Percentiles rank a stretch among this genome's conserved stretches.
Evolutionary conservation across 2,329 filamentous ascomycete species (phyloP).

Genomic region (Pezicula carpinea): DNA sequence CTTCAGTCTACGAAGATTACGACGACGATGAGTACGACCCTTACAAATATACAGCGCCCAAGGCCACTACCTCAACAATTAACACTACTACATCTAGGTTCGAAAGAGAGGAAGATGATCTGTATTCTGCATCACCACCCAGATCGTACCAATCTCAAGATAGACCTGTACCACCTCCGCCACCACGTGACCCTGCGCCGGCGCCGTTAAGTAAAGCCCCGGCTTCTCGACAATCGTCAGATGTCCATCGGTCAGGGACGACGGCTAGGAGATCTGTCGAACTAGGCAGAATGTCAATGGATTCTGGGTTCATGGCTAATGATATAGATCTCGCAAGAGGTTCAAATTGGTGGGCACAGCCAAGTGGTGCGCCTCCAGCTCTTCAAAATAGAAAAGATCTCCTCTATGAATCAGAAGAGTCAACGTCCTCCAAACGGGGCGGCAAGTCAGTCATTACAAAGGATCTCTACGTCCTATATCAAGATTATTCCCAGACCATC

Average conservation of each 20-base stretch:
- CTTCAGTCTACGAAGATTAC: constrained; percentile 46
- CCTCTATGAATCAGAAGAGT: constrained; percentile 76
- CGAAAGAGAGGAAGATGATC: constrained; percentile 24
- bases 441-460: constrained; percentile 71
- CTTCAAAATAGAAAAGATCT: constrained; percentile 82
- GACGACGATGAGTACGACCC: constrained; percentile 71
- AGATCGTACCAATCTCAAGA: constrained; percentile 30
- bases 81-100: constrained; percentile 15
- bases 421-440: constrained; percentile 62
- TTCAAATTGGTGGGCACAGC: constrained; percentile 83
- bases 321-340: constrained; percentile 75
- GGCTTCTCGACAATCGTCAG: constrained; percentile 56
- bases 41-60: constrained; percentile 46
- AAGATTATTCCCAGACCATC: constrained; percentile 94
- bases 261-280: constrained; percentile 58
- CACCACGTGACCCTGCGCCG: constrained; percentile 34
- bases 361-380: constrained; percentile 72
- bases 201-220: constrained; percentile 26
- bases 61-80: constrained; percentile 14
- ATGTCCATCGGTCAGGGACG: constrained; percentile 50
- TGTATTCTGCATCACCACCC: constrained; percentile 30
- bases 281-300: constrained; percentile 65
- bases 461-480: constrained; percentile 81
- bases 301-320: constrained; percentile 80
- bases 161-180: constrained; percentile 39